Base-by-base conservation (phyloP, 1,284 basidiomycete genomes). In the Anthracocystis panici-leucophaei region DNA sequence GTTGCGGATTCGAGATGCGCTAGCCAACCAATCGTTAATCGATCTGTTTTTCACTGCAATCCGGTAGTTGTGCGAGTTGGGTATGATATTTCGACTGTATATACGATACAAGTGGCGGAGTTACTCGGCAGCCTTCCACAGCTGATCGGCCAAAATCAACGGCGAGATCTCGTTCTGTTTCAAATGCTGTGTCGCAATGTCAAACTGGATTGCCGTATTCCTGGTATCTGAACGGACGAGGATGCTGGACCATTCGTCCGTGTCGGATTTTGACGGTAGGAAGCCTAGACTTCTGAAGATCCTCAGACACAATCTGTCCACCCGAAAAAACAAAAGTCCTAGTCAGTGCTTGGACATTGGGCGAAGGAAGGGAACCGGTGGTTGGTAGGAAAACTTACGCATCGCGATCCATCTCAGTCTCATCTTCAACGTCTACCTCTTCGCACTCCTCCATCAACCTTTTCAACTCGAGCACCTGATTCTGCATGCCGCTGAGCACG, bases 1-100 rank as follows among this genome's bases (percentile, higher is more conserved):
- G 82, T 16, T 33, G 31, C 31, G 31, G 31, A 2, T 86, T 87
- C 46, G 87, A 88, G 77, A 77, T 87, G 70, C 85, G 86, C n/a
- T 88, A 57, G 46, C n/a, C 12, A 27, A 29, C 6, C 16, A 5
- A 2, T 27, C 23, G 18, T 11, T 27, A 14, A 46, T 29, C 16
- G 2, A 11, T 21, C 10, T 18, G 2, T 27, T 23, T 27, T 46
- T 46, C 27, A 4, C 27, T 27, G 27, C 27, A 27, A 7, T 46
- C 23, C 5, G 12, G 4, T 20, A 20, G 21, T 5, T 60, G 58
- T 23, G 33, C 31, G 10, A 33, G 31, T 2, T 16, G 40, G 48
- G 33, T 53, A 27, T 59, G 50, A 45, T 38, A 52, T 41, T 31
- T 20, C 21, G 9, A 8, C 2, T 8, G 41, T 27, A 20, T 16